Evolutionary conservation across 2,329 filamentous ascomycete species (phyloP), one percentile per base, ranked within the genome.

Genomic region (Penicillium sp.): DNA sequence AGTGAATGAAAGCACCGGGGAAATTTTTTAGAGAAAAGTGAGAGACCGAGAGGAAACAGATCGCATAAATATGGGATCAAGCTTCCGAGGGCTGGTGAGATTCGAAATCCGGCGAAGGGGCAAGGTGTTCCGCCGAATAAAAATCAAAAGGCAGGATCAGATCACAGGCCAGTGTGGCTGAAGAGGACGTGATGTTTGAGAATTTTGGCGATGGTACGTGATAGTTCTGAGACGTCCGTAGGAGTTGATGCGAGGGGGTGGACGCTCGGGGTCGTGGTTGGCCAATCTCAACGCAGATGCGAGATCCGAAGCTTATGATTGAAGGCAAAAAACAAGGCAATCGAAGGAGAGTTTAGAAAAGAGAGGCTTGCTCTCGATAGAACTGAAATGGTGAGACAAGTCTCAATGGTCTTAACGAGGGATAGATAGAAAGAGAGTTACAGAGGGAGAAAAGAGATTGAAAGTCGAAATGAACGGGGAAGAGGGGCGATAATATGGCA

Each of bases 341-440:
- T 22, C 22, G 18, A 41, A 41, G 13, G 39, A 27, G 22, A 41
- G 22, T 25, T 25, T 41, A 41, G 22, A 38, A 35, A 5, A 24
- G 36, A 35, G 52, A 54, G 52, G 27, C 48, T 54, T 20, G 52
- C 48, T 50, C 53, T 46, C 50, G 45, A 52, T 25, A 16, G 28
- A 54, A 44, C 25, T 39, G 16, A 45, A 38, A 4, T 20, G 24
- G 24, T 44, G 46, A 55, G 45, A 46, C 46, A 46, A 20, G 30
- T 43, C n/a, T 44, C 27, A 48, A 33, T 22, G 41, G 31, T 24
- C 11, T 38, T 36, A 44, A 43, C 30, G 38, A 47, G 45, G 31
- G 44, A 18, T 33, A 10, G 36, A 42, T 33, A 18, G 30, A 41
- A 27, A 39, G 31, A 49, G 31, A 44, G 27, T 9, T 13, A 13